Evolutionary conservation across 73 alveolate genomes (phyloP).

Genomic region (Stentor roeselii): DNA sequence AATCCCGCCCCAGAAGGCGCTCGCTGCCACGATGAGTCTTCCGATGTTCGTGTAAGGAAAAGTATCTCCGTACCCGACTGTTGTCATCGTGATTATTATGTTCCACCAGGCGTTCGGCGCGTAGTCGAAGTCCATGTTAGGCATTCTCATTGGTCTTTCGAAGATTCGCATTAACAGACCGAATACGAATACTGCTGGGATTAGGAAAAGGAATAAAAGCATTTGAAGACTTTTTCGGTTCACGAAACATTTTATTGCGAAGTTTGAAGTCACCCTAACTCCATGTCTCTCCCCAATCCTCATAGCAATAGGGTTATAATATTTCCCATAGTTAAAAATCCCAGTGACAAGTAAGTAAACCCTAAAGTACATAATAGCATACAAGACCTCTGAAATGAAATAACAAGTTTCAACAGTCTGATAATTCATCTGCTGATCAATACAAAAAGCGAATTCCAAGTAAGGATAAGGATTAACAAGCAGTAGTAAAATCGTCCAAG

Average conservation of each 20-base stretch:
- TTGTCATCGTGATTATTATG: slow-evolving; percentile 20
- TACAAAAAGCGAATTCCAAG: not conserved
- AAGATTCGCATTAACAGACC: slow-evolving; percentile 1
- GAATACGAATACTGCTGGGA: not conserved
- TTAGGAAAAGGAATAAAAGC: slow-evolving; percentile 6
- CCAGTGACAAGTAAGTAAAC: not conserved
- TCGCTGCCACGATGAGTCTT: not conserved
- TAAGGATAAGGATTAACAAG: not conserved
- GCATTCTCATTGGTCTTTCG: slow-evolving; percentile 1
- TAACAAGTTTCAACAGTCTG: not conserved
- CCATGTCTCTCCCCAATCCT: not conserved
- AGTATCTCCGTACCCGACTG: slow-evolving; percentile 25
- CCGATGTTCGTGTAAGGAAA: not conserved
- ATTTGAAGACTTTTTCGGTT: not conserved
- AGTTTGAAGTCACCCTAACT: not conserved
- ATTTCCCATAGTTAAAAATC: slow-evolving; percentile 17
- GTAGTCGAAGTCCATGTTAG: slow-evolving; percentile 3
- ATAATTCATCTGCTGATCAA: not conserved
- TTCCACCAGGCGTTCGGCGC: slow-evolving; percentile 35
- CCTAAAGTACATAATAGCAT: slow-evolving; percentile 18
- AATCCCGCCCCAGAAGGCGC: slow-evolving; percentile 27
- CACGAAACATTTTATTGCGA: not conserved
- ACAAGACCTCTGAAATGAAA: not conserved
- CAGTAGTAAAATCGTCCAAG: not conserved
- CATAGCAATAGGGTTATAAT: not conserved